phyloP scores from a whole-genome alignment of 306 rosid species.

The Lathyrus oleraceus region DNA sequence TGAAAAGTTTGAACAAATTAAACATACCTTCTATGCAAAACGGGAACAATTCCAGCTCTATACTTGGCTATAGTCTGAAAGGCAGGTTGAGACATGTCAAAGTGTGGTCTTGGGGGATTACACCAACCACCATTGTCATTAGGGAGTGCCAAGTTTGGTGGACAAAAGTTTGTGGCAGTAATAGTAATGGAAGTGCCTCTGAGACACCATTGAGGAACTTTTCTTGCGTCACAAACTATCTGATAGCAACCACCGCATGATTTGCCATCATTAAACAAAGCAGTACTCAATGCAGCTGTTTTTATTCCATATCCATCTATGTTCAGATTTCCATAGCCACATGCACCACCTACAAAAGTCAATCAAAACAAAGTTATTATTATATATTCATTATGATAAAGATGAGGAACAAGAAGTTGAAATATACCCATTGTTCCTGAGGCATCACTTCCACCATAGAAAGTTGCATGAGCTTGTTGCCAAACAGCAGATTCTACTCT shows the following conservation, averaged over 20 bases:
- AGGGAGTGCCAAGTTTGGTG: constrained; percentile 58
- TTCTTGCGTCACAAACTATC: constrained; percentile 49
- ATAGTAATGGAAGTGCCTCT: constrained; percentile 53
- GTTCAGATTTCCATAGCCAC: constrained; percentile 71
- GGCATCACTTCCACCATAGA: constrained; percentile 75
- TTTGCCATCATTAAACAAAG: constrained; percentile 58
- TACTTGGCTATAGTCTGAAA: constrained; percentile 53
- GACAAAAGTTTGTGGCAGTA: constrained; percentile 78
- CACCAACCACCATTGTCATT: constrained; percentile 71
- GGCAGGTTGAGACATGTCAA: constrained; percentile 73
- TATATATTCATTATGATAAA: not conserved
- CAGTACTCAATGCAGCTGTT: constrained; percentile 71
- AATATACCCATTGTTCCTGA: constrained; percentile 64
- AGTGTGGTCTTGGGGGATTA: constrained; percentile 66
- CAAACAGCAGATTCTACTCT: constrained; percentile 45
- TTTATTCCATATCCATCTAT: constrained; percentile 60
- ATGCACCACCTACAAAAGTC: constrained; percentile 56
- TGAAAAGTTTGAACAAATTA: no score
- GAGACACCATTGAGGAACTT: constrained; percentile 66
- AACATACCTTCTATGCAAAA: constrained; percentile 50
- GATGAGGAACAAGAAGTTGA: constrained; percentile 2
- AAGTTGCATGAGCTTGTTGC: constrained; percentile 62
- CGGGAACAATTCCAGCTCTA: constrained; percentile 61
- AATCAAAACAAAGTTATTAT: not conserved
- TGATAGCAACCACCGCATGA: constrained; percentile 73